These are phyloP conservation scores for Sporobolomyces pararoseus DNA, from an alignment of 768 basidiomycete species.

Conservation along the genomic window DNA sequence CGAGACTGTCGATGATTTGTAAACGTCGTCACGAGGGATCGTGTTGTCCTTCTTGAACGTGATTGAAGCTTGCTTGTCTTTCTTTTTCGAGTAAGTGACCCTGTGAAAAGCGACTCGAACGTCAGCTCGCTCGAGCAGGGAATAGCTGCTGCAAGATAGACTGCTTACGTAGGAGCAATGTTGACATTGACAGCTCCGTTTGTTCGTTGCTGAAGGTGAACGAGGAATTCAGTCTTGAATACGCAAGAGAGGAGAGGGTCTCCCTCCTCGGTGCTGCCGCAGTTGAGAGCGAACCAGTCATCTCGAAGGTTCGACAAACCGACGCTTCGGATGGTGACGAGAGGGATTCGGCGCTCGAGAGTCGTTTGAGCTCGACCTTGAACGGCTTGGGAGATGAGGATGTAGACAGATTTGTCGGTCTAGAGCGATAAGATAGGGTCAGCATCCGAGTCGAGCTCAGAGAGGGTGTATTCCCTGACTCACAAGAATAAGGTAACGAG, in stretches of 20 bases:
- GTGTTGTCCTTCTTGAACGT: constrained; percentile 86
- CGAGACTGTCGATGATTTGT: constrained; percentile 88
- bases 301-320: constrained; percentile 84
- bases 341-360: constrained; percentile 81
- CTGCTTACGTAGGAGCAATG: constrained; percentile 70
- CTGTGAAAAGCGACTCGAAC: constrained; percentile 51
- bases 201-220: constrained; percentile 75
- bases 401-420: constrained; percentile 81
- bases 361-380: constrained; percentile 60
- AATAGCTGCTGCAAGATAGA: not conserved
- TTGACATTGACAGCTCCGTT: constrained; percentile 68
- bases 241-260: constrained; percentile 85
- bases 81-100: constrained; percentile 90
- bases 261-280: constrained; percentile 77
- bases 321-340: constrained; percentile 81
- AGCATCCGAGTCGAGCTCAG: not conserved
- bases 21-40: constrained; percentile 68
- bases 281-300: constrained; percentile 87
- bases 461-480: constrained; percentile 47
- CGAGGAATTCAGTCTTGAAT: constrained; percentile 92
- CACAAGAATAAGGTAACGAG: constrained; percentile 84
- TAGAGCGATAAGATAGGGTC: constrained; percentile 48
- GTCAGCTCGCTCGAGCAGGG: no score
- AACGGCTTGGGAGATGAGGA: constrained; percentile 59
- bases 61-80: constrained; percentile 84